These are phyloP conservation scores for Jackrogersella minutella DNA, from an alignment of 495 filamentous ascomycete genomes.

Conservation along the genomic window DNA sequence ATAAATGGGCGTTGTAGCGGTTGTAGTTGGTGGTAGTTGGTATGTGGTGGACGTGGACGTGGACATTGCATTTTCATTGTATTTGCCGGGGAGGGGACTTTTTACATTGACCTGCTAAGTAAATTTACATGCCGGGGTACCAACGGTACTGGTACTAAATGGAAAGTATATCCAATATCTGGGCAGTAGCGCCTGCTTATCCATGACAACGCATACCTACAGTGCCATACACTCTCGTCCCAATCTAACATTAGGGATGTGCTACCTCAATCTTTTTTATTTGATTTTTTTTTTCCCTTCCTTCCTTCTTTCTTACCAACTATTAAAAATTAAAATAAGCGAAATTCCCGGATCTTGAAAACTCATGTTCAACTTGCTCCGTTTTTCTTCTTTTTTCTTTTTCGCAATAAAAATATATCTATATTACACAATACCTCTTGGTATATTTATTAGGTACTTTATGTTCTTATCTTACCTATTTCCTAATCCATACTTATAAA, in stretches of 20 bases:
- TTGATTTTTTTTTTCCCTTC: background rate
- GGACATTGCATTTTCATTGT: background rate
- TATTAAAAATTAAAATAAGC: background rate
- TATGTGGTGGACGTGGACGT: conserved; percentile 26
- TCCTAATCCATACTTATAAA: no score
- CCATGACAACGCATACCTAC: conserved; percentile 21
- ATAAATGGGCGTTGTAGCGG: no score
- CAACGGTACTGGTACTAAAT: background rate
- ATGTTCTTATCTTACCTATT: no score
- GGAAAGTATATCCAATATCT: no score
- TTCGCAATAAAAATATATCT: background rate
- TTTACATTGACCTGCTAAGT: conserved; percentile 14
- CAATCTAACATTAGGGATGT: no score
- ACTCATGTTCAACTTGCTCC: no score
- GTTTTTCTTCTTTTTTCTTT: background rate
- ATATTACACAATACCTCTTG: background rate
- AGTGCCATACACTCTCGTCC: background rate
- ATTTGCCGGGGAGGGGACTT: conserved; percentile 40
- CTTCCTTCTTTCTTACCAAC: background rate
- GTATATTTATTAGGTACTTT: background rate
- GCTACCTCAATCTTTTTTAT: no score
- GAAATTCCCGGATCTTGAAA: background rate
- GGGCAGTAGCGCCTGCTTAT: conserved; percentile 12
- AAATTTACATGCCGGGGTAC: background rate
- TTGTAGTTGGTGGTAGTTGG: no score